These are phyloP conservation scores for Plectosphaerella cucumerina DNA, from an alignment of 2,329 filamentous ascomycete genomes.

Conservation along the genomic window DNA sequence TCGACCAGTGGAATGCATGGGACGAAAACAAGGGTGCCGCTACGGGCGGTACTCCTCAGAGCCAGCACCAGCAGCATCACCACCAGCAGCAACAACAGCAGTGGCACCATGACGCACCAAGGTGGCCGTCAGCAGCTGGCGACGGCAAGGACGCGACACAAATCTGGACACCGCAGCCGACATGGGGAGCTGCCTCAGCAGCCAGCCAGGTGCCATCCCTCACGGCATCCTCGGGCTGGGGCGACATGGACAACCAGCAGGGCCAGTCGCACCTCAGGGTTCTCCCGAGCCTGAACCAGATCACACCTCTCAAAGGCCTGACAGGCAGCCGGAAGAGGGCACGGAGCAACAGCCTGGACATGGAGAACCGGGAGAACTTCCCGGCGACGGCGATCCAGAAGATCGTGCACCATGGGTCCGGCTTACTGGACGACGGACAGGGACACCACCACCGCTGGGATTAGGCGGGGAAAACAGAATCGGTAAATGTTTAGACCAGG, in stretches of 20 bases:
- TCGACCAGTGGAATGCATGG: slow-evolving; percentile 13
- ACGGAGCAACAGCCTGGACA: slow-evolving; percentile 13
- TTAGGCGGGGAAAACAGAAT: not conserved
- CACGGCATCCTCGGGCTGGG: slow-evolving; percentile 22
- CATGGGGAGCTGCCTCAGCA: slow-evolving; percentile 12
- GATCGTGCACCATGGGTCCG: slow-evolving; percentile 12
- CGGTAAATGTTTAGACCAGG: not conserved
- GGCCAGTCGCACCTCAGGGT: slow-evolving; percentile 8
- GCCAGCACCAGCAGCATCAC: slow-evolving; percentile 9
- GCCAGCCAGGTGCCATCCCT: slow-evolving; percentile 19
- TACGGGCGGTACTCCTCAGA: slow-evolving; percentile 1
- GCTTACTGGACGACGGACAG: slow-evolving; percentile 10
- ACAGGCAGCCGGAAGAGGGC: slow-evolving; percentile 9
- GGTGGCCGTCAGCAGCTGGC: slow-evolving; percentile 13
- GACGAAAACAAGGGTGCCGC: not conserved
- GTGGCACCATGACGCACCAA: slow-evolving; percentile 18
- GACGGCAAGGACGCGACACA: slow-evolving; percentile 18
- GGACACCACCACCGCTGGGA: slow-evolving; percentile 11
- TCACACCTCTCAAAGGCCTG: slow-evolving; percentile 12
- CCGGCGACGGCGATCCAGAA: slow-evolving; percentile 13
- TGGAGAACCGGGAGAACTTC: slow-evolving; percentile 14
- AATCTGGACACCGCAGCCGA: slow-evolving; percentile 24
- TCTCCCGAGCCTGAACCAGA: slow-evolving; percentile 11
- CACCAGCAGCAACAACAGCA: slow-evolving; percentile 8
- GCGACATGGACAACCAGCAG: slow-evolving; percentile 9